A percentile compares a stretch with the other conserved stretches of the same genome.
Conservation (phyloP, 1,139 yeast genomes). For the Arxiozyma heterogenica region DNA sequence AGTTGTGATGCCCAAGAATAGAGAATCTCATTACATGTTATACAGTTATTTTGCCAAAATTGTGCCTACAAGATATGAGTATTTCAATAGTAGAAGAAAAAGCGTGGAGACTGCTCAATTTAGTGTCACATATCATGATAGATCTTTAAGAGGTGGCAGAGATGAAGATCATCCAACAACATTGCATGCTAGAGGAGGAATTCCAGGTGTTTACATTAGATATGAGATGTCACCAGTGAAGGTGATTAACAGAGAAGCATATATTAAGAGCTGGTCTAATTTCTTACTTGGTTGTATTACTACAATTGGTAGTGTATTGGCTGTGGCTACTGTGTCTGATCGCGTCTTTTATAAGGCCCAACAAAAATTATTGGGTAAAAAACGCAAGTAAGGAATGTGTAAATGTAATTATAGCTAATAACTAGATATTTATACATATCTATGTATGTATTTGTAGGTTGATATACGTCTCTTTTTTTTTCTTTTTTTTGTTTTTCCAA, state of each 20-base stretch:
- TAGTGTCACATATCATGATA: slow-evolving; percentile 81
- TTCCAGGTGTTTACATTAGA: slow-evolving; percentile 79
- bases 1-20: slow-evolving; percentile 33
- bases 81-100: slow-evolving; percentile 28
- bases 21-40: slow-evolving; percentile 45
- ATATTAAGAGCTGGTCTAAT: slow-evolving; percentile 73
- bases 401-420: no score
- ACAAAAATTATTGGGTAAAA: slow-evolving; percentile 66
- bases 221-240: slow-evolving; percentile 92
- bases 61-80: slow-evolving; percentile 78
- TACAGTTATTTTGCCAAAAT: slow-evolving; percentile 78
- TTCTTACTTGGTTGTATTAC: slow-evolving; percentile 79
- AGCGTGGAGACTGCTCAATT: slow-evolving; percentile 79
- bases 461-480: no score
- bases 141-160: slow-evolving; percentile 77
- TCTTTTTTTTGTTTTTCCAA: no score
- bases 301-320: slow-evolving; percentile 86
- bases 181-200: slow-evolving; percentile 74
- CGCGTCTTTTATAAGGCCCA: slow-evolving; percentile 86
- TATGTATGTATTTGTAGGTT: background rate
- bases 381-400: slow-evolving; percentile 32
- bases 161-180: slow-evolving; percentile 91
- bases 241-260: slow-evolving; percentile 76
- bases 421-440: background rate
- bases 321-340: slow-evolving; percentile 84